Conservation (phyloP, 805 yeast genomes). For the Saccharomyces jurei region DNA sequence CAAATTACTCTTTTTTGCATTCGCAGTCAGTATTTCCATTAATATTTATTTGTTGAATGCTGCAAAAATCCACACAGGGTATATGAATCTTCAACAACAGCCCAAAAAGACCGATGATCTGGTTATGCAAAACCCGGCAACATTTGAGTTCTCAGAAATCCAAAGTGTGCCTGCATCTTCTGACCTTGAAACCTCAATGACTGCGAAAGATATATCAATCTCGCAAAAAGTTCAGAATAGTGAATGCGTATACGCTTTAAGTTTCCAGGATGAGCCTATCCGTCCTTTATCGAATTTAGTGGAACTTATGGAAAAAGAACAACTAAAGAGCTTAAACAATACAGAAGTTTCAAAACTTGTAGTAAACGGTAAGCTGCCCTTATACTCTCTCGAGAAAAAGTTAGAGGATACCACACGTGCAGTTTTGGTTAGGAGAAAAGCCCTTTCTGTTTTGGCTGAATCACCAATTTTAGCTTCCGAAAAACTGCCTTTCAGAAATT, state of each 20-base stretch:
- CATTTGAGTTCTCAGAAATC: neutral
- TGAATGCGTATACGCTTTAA: conserved; percentile 20
- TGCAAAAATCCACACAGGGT: conserved; percentile 55
- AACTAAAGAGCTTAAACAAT: conserved; percentile 55
- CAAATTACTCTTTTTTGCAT: conserved; percentile 63
- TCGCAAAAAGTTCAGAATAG: neutral
- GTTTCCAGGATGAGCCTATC: conserved; percentile 21
- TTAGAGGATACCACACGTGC: conserved; percentile 86
- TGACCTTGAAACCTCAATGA: neutral
- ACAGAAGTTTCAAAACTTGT: conserved; percentile 70
- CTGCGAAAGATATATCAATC: neutral
- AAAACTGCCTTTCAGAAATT: conserved; percentile 69
- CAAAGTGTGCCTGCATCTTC: neutral
- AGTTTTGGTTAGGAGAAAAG: conserved; percentile 83
- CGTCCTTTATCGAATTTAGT: conserved; percentile 59
- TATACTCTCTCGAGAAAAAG: conserved; percentile 91
- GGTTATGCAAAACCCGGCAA: neutral
- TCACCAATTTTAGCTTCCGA: conserved; percentile 70
- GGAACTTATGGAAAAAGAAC: conserved; percentile 59
- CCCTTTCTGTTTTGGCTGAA: conserved; percentile 75
- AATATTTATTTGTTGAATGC: conserved; percentile 83
- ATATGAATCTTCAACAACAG: conserved; percentile 9
- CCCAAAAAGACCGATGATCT: neutral
- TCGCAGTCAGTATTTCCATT: conserved; percentile 67
- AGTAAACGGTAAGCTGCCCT: conserved; percentile 69